Evolutionary conservation across 371 early-diverging fungal genomes (phyloP), one percentile per base, ranked within the genome.

Genomic region (Dichotomocladium elegans): DNA sequence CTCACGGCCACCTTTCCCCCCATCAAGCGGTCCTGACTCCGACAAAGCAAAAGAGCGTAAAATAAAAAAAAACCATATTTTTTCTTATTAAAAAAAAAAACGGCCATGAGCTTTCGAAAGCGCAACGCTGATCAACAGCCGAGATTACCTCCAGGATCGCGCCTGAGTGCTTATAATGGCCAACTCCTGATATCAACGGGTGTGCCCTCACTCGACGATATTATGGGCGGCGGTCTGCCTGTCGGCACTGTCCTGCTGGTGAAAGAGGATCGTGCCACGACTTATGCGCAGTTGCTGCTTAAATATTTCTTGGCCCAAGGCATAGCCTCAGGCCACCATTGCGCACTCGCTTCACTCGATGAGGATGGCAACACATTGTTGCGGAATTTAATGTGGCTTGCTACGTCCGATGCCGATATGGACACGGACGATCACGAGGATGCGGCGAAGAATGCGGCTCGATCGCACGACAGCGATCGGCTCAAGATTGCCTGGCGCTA

Each of bases 401-500:
- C 82, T 5, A 77, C 71, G 6, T 75, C 80, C 5, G 74, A 71
- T 8, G 61, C 63, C 14, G 64, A 74, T 9, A 79, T 78, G 14
- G 80, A 79, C 45, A 75, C 79, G 22, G 77, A 66, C 10, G 66
- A 71, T 15, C 66, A 71, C 8, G 58, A 34, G 15, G 64, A 52
- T 37, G 60, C 41, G 27, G 43, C 34, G 45, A 70, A 53, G 60
- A 67, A 24, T 41, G 58, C 44, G 46, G 49, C 56, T 11, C 46
- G 46, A 11, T 63, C 57, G 4, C 17, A 21, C 5, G 76, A 77
- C 10, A 71, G 73, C 26, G 90, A 92, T 54, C 70, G 77, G 3
- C 81, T 96, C 82, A 86, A 80, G 56, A 96, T 96, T 52, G 97
- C 96, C 0, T 95, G 96, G 96, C 66, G 96, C 51, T 96, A 96